A percentile compares a stretch with the other conserved stretches of the same genome.
phyloP scores from a whole-genome alignment of 192 early-diverging fungal species.

The Mortierella antarctica region DNA sequence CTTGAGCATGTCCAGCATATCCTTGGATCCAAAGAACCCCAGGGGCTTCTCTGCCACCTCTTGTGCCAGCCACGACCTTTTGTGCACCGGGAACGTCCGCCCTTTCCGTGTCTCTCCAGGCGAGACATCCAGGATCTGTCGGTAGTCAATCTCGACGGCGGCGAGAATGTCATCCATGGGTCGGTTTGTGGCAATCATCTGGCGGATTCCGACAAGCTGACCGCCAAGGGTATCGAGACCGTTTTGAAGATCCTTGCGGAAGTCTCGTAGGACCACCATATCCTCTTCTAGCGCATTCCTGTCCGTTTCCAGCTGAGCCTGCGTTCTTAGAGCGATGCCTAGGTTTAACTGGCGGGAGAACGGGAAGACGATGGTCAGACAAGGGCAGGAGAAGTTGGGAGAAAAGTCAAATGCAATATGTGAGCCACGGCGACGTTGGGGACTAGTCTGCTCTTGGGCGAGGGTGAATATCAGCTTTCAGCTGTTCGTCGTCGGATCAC shows the following conservation, averaged over 20 bases:
- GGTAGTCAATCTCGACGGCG: slow-evolving; percentile 43
- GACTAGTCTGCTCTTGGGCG: too few species aligned
- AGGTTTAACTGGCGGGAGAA: slow-evolving; percentile 26
- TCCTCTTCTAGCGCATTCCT: slow-evolving; percentile 49
- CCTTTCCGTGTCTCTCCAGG: slow-evolving; percentile 41
- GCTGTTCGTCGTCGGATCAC: background rate
- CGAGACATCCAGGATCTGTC: slow-evolving; percentile 24
- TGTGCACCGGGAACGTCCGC: slow-evolving; percentile 50
- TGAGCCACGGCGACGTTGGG: background rate
- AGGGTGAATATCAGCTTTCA: too few species aligned
- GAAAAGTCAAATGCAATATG: background rate
- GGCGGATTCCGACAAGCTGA: slow-evolving; percentile 48
- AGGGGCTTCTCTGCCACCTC: slow-evolving; percentile 51
- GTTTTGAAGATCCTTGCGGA: slow-evolving; percentile 45
- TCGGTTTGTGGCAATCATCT: slow-evolving; percentile 48
- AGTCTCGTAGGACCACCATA: slow-evolving; percentile 37
- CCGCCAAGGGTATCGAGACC: slow-evolving; percentile 45
- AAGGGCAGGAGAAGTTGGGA: background rate
- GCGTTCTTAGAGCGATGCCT: slow-evolving; percentile 45
- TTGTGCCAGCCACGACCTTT: slow-evolving; percentile 41
- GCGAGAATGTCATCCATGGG: slow-evolving; percentile 51
- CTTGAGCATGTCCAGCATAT: slow-evolving; percentile 53
- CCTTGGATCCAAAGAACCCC: slow-evolving; percentile 47
- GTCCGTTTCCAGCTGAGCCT: slow-evolving; percentile 47
- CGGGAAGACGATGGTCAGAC: background rate